Evolutionary conservation across 495 filamentous ascomycete genomes (phyloP).

Genomic region (Mycothermus thermophilus): DNA sequence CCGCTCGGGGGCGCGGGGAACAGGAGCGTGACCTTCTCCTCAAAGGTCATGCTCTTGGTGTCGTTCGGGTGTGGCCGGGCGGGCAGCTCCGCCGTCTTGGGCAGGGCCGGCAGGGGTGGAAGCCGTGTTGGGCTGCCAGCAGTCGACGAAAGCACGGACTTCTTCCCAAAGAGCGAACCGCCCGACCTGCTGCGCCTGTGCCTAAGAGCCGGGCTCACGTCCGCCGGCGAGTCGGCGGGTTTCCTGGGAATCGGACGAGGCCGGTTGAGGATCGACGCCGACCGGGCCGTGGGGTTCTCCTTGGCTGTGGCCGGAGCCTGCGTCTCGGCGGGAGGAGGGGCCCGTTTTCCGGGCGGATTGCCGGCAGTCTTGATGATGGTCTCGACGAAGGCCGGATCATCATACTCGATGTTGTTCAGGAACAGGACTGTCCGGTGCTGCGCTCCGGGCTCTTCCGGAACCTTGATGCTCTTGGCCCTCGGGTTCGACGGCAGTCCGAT

Average conservation of each 20-base stretch:
- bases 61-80: conserved; percentile 27
- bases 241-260: conserved; percentile 40
- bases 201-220: conserved; percentile 10
- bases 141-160: conserved; percentile 29
- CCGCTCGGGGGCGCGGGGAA: conserved; percentile 31
- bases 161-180: conserved; percentile 26
- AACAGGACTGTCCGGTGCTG: conserved; percentile 38
- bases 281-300: neutral
- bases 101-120: conserved; percentile 31
- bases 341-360: conserved; percentile 13
- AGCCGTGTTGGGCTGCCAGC: conserved; percentile 36
- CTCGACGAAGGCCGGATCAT: conserved; percentile 31
- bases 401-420: conserved; percentile 38
- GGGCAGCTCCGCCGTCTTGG: conserved; percentile 22
- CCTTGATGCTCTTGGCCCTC: conserved; percentile 26
- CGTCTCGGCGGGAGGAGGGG: neutral
- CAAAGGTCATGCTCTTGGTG: conserved; percentile 41
- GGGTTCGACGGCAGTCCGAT: conserved; percentile 39
- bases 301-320: neutral
- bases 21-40: conserved; percentile 37
- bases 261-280: conserved; percentile 32
- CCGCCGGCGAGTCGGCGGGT: conserved; percentile 24
- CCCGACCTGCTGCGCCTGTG: conserved; percentile 34
- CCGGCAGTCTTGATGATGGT: conserved; percentile 31
- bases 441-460: conserved; percentile 14